Evolutionary conservation across 257 asterid genomes (phyloP), one percentile per base, ranked within the genome.

Genomic region (Solanum chiquidenum): DNA sequence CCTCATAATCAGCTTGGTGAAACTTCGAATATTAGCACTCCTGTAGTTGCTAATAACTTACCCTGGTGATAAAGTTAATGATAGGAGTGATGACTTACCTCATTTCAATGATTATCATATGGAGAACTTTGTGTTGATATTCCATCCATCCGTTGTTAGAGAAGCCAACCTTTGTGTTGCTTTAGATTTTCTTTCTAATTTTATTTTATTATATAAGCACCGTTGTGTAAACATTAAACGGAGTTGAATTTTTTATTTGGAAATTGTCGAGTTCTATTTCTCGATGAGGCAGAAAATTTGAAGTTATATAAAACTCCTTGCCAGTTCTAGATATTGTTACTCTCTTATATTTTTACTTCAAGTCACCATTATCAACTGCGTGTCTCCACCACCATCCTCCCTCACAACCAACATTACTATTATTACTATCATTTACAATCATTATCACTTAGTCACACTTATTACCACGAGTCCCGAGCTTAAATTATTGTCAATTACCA

Each of bases 1-100:
- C 89, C 89, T 83, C 87, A 33, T 71, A 83, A 88, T 68, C 87
- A 88, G 58, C 86, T 42, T 68, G 73, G 46, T 62, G 89, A 84
- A 71, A 8, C 89, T 25, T 83, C 25, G n/a, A 88, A 37, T 18
- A 55, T 34, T 52, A 72, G 83, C 33, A 69, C 64, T 16, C 83
- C 86, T 29, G 42, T 58, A 46, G 66, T 80, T 29, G 72, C 87
- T 7, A 82, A 21, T 82, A 82, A 49, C 87, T 29, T 82, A 11
- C 83, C 83, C 21, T 87, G 89, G 89, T 64, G 83, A 31, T 87
- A 9, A 16, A 76, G 12, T 23, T 11, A 18, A 66, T 62, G 62
- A 86, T 52, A 11, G 31, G 80, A 85, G 12, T 5, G 66, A 27
- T 71, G 40, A 71, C 79, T n/a, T 25, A 13, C 64, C 27, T 71